phyloP scores from a whole-genome alignment of 129 eudicot genomes.

The Sambucus nigra region DNA sequence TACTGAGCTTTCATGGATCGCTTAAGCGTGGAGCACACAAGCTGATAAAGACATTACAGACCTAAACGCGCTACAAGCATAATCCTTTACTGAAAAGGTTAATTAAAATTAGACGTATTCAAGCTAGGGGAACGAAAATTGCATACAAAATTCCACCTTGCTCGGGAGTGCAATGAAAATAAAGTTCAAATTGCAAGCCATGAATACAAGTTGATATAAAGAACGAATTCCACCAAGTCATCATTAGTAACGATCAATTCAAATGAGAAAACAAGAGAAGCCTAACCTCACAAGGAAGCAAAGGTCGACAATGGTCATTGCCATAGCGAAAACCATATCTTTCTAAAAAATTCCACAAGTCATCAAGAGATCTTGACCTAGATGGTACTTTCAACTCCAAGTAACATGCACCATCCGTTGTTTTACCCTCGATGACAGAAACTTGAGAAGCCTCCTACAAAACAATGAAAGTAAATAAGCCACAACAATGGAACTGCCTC shows the following conservation, averaged over 20 bases:
- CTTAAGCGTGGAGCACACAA: too few species aligned
- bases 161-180: not conserved
- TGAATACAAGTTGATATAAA: not conserved
- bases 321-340: slow-evolving; percentile 77
- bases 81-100: too few species aligned
- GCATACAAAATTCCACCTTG: not conserved
- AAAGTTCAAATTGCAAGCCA: not conserved
- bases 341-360: slow-evolving; percentile 61
- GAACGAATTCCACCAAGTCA: not conserved
- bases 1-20: too few species aligned
- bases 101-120: not conserved
- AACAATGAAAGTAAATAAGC: slow-evolving; percentile 11
- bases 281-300: slow-evolving; percentile 88
- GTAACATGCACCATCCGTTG: slow-evolving; percentile 57
- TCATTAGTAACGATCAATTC: not conserved
- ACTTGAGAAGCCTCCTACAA: slow-evolving; percentile 64
- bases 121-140: not conserved
- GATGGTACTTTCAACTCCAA: slow-evolving; percentile 59
- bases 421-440: slow-evolving; percentile 41
- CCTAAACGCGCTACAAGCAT: too few species aligned
- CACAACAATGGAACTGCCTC: not conserved
- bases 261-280: not conserved
- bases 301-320: slow-evolving; percentile 36
- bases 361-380: slow-evolving; percentile 25
- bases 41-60: too few species aligned